Evolutionary conservation across 192 early-diverging fungal genomes (phyloP).

Genomic region (Chytriomyces sp.): DNA sequence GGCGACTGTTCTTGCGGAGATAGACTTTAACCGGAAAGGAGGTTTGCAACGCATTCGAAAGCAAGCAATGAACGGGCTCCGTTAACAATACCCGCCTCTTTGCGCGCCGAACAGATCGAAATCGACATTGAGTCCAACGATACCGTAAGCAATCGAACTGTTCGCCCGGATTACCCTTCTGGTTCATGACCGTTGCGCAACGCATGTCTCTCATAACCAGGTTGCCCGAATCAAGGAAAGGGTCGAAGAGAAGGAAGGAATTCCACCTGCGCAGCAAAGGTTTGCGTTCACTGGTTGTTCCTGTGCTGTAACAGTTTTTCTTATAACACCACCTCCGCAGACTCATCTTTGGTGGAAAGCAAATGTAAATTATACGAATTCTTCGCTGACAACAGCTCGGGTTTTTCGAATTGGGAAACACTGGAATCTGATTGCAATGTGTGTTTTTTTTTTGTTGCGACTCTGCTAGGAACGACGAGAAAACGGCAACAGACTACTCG

Average conservation of each 20-base stretch:
- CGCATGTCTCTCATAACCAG: slow-evolving; percentile 37
- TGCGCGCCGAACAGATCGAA: slow-evolving; percentile 71
- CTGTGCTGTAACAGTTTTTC: neutral
- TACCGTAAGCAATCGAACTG: slow-evolving; percentile 49
- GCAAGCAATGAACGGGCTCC: neutral
- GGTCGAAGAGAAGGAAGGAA: slow-evolving; percentile 96
- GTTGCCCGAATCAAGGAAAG: slow-evolving; percentile 87
- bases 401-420: neutral
- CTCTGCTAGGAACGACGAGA: slow-evolving; percentile 78
- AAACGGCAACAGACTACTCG: slow-evolving; percentile 67
- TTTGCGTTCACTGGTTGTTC: neutral
- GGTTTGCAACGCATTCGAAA: slow-evolving; percentile 53
- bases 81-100: neutral
- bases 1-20: neutral
- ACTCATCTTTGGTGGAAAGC: slow-evolving; percentile 92
- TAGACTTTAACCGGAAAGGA: slow-evolving; percentile 89
- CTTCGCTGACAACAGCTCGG: no score
- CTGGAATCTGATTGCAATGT: neutral
- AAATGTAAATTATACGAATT: slow-evolving; percentile 70
- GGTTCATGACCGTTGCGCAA: neutral
- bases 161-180: neutral
- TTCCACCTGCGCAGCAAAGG: slow-evolving; percentile 94
- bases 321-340: slow-evolving; percentile 33
- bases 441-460: no score
- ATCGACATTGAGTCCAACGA: slow-evolving; percentile 84